Evolutionary conservation across 148 eudicot genomes (phyloP).

Genomic region (Talinum fruticosum): DNA sequence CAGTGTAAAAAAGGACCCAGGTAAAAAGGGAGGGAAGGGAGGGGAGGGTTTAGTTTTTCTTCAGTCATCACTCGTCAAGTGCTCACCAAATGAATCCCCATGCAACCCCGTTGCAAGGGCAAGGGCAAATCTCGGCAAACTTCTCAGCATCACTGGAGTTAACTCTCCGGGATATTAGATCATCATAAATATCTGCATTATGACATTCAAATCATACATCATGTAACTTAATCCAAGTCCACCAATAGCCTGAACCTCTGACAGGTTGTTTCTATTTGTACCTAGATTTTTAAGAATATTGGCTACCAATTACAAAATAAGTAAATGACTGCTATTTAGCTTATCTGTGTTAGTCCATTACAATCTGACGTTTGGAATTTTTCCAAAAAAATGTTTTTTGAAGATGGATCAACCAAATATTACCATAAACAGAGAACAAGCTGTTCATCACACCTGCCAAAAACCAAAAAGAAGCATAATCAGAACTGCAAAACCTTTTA

Average conservation of each 20-base stretch:
- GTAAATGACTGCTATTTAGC: neutral
- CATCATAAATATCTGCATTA: conserved; percentile 83
- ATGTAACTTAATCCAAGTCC: neutral
- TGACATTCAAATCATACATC: conserved; percentile 2
- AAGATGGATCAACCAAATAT: conserved; percentile 7
- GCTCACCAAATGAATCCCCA: conserved; percentile 97
- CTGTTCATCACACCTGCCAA: conserved; percentile 98
- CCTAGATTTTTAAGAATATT: no score
- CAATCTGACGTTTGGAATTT: neutral
- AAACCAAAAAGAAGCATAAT: neutral
- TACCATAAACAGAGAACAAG: conserved; percentile 95
- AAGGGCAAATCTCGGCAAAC: conserved; percentile 95
- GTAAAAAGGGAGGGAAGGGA: neutral
- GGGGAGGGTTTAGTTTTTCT: neutral
- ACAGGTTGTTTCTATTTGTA: no score
- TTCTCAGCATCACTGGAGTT: conserved; percentile 96
- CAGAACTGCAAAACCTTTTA: no score
- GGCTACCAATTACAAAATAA: no score
- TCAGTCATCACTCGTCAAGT: no score
- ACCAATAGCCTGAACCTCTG: neutral
- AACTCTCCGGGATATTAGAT: conserved; percentile 91
- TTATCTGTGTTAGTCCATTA: neutral
- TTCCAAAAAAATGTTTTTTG: neutral
- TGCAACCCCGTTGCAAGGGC: conserved; percentile 89
- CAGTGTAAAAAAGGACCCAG: neutral